Base-by-base conservation (phyloP, 1,284 basidiomycete species). In the Heterobasidion parviporum region DNA sequence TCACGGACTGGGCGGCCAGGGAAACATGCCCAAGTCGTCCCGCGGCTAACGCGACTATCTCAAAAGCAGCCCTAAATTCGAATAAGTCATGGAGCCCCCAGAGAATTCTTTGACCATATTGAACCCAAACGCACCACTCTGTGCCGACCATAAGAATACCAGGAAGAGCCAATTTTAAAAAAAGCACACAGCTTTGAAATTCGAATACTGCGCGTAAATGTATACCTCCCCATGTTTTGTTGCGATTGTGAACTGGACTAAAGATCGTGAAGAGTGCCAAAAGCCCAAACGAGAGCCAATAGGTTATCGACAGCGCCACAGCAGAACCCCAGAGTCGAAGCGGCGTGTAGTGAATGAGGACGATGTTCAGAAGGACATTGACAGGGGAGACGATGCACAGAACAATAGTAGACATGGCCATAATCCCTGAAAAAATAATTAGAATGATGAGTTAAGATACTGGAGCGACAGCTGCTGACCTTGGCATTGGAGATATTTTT, bases 401-500 rank as follows among this genome's bases (percentile, higher is more conserved):
- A 36, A 87, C 78, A 45, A 78, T 59, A 2, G 87, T 89, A 0
- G 87, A 80, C n/a, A 81, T 79, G 46, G 79, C 72, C 83, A 88
- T 86, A 58, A 89, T 89, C 16, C 86, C 87, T 88, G 53, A 35
- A 47, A 47, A 59, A 26, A 45, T 36, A 47, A 36, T 54, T 48
- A 50, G 32, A 48, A 44, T 44, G 12, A 14, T 33, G 43, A 38
- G 20, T 34, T 33, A 38, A 35, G 51, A 44, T 41, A 20, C 41
- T 14, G 6, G 16, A n/a, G 15, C 20, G 49, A 15, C 26, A 9
- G 49, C 6, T n/a, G 34, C 74, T 59, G 60, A 84, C 87, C 87
- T 74, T 89, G 87, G 57, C 87, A 87, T 65, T 89, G 87, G 20
- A 89, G 66, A 67, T 89, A 89, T 68, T 87, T 89, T 68, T 89